phyloP scores from a whole-genome alignment of 768 basidiomycete genomes.

The Paxillus involutus region DNA sequence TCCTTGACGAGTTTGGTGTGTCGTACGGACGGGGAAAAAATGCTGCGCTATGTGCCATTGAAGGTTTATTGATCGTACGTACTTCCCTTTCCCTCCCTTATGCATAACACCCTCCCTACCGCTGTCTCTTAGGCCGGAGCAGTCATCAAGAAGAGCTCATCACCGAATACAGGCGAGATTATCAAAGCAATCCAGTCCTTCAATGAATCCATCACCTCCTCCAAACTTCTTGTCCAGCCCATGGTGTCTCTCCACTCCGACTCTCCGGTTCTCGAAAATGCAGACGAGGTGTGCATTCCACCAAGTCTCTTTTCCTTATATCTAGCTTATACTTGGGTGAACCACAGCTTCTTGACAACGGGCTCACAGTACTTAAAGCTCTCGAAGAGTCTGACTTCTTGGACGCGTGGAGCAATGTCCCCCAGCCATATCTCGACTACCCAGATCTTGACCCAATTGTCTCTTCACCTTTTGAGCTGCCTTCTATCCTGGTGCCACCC shows the following conservation, averaged over 20 bases:
- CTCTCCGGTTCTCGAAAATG: slow-evolving; percentile 43
- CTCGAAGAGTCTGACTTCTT: slow-evolving; percentile 63
- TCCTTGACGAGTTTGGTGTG: slow-evolving; percentile 87
- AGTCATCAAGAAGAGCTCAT: slow-evolving; percentile 57
- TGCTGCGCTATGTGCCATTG: slow-evolving; percentile 78
- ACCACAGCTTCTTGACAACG: slow-evolving; percentile 69
- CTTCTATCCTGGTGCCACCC: slow-evolving; percentile 81
- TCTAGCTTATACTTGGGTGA: slow-evolving; percentile 5
- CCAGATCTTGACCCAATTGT: slow-evolving; percentile 39
- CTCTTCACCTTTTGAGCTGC: slow-evolving; percentile 62
- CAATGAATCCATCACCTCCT: slow-evolving; percentile 55
- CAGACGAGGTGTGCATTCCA: slow-evolving; percentile 55
- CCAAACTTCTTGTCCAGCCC: slow-evolving; percentile 70
- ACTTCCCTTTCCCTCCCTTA: neutral
- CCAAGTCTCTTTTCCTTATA: slow-evolving; percentile 1
- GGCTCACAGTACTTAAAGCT: slow-evolving; percentile 59
- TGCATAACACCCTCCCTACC: neutral
- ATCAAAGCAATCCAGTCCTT: slow-evolving; percentile 72
- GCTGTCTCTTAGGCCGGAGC: slow-evolving; percentile 56
- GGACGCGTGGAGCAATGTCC: slow-evolving; percentile 54
- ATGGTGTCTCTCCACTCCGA: slow-evolving; percentile 51
- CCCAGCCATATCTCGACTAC: slow-evolving; percentile 62
- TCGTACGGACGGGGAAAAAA: slow-evolving; percentile 82
- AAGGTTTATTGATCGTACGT: slow-evolving; percentile 73
- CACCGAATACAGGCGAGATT: slow-evolving; percentile 62